Percentiles rank a stretch among this genome's conserved stretches.
phyloP scores from a whole-genome alignment of 495 filamentous ascomycete species.

The Talaromyces ruber region DNA sequence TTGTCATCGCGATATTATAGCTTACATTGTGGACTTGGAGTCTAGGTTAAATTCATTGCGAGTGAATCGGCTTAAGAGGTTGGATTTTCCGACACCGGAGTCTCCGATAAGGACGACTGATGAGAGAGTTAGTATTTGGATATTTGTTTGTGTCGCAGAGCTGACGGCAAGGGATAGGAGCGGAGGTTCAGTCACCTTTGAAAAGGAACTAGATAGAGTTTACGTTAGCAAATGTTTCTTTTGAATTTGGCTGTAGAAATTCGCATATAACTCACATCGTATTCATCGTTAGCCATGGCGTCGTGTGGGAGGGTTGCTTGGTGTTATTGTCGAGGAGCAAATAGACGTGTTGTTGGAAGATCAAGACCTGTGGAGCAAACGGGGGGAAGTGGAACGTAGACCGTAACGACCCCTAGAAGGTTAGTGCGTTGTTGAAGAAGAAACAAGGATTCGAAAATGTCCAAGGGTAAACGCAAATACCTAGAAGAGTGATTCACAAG shows the following conservation, averaged over 20 bases:
- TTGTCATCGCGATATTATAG: not conserved
- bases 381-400: constrained; percentile 5
- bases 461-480: not conserved
- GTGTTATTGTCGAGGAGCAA: not conserved
- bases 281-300: constrained; percentile 99
- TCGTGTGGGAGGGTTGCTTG: not conserved
- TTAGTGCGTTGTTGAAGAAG: not conserved
- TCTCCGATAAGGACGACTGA: constrained; percentile 94
- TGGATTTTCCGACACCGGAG: constrained; percentile 99
- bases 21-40: constrained; percentile 90
- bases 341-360: not conserved
- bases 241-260: not conserved
- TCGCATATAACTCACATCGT: constrained; percentile 72
- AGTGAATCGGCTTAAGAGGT: constrained; percentile 97
- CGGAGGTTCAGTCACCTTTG: constrained; percentile 64
- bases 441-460: not conserved
- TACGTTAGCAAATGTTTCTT: constrained; percentile 1
- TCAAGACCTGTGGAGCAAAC: constrained; percentile 1
- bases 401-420: not conserved
- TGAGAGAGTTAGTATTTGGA: constrained; percentile 8
- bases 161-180: constrained; percentile 14
- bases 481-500: not conserved
- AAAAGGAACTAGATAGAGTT: constrained; percentile 76
- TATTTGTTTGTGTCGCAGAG: constrained; percentile 8
- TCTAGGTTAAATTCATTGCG: constrained; percentile 99